Evolutionary conservation across 345 rosid species (phyloP).

Genomic region (Eucalyptus virginea): DNA sequence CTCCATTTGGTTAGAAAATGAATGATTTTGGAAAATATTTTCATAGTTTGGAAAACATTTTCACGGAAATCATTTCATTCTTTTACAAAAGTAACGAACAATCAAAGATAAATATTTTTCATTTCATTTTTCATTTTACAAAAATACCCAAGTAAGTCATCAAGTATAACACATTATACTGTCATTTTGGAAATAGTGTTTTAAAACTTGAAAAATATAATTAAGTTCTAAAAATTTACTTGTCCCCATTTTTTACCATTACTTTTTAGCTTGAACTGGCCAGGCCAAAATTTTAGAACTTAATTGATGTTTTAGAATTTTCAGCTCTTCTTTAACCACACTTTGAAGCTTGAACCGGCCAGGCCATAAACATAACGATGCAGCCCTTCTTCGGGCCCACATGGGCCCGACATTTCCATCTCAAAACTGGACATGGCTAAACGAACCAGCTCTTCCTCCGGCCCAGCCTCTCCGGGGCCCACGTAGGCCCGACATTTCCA

Average conservation of each 20-base stretch:
- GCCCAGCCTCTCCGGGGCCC: not conserved
- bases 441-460: not conserved
- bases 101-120: not conserved
- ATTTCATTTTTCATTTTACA: not conserved
- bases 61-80: not conserved
- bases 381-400: not conserved
- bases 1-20: not conserved
- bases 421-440: not conserved
- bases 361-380: not conserved
- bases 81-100: not conserved
- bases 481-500: not conserved
- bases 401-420: not conserved
- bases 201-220: no score
- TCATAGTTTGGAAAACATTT: not conserved
- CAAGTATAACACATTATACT: no score
- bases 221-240: accelerated
- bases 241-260: no score
- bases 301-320: no score
- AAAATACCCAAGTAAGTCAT: not conserved
- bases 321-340: no score
- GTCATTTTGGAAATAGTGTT: accelerated
- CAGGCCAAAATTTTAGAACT: no score
- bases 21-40: not conserved
- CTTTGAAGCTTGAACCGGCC: not conserved
- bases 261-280: not conserved